A percentile compares a stretch with the other conserved stretches of the same genome.
These are phyloP conservation scores for Mycena chlorophos DNA, from an alignment of 768 basidiomycete genomes.

Conservation along the genomic window DNA sequence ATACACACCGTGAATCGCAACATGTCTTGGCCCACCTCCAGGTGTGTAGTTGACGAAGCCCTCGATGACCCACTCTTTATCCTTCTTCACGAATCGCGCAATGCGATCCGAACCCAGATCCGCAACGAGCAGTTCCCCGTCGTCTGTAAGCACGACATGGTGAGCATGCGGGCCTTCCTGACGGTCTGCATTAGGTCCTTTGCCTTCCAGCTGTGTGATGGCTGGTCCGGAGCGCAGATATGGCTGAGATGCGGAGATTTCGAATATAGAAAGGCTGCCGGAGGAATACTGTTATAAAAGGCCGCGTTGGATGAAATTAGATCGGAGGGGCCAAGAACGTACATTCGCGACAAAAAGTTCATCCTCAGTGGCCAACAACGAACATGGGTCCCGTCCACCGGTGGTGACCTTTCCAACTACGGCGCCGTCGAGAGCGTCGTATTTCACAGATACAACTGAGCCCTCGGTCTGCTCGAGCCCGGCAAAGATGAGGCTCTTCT, in stretches of 20 bases:
- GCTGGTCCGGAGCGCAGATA: slow-evolving; percentile 41
- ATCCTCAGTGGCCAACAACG: slow-evolving; percentile 55
- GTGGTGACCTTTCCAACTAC: slow-evolving; percentile 51
- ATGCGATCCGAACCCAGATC: slow-evolving; percentile 77
- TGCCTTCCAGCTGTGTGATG: slow-evolving; percentile 47
- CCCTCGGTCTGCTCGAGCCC: slow-evolving; percentile 72
- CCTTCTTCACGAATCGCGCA: slow-evolving; percentile 50
- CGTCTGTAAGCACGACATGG: slow-evolving; percentile 56
- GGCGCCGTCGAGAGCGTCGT: slow-evolving; percentile 53
- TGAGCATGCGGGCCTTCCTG: slow-evolving; percentile 80
- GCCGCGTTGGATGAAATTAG: slow-evolving; percentile 3
- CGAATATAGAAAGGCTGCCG: slow-evolving; percentile 57
- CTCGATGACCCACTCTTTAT: slow-evolving; percentile 50
- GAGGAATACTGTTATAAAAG: slow-evolving; percentile 58
- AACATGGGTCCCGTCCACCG: slow-evolving; percentile 65
- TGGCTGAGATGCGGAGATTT: slow-evolving; percentile 51
- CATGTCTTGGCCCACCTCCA: slow-evolving; percentile 74
- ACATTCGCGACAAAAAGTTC: slow-evolving; percentile 75
- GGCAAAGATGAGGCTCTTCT: slow-evolving; percentile 61
- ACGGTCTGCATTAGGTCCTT: slow-evolving; percentile 64
- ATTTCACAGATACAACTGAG: slow-evolving; percentile 57
- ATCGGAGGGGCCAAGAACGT: slow-evolving; percentile 31
- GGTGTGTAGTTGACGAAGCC: slow-evolving; percentile 49
- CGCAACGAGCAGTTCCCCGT: slow-evolving; percentile 64
- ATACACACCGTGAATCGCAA: slow-evolving; percentile 58